These are phyloP conservation scores for Rehmannia glutinosa DNA, from an alignment of 257 asterid species.

Conservation along the genomic window DNA sequence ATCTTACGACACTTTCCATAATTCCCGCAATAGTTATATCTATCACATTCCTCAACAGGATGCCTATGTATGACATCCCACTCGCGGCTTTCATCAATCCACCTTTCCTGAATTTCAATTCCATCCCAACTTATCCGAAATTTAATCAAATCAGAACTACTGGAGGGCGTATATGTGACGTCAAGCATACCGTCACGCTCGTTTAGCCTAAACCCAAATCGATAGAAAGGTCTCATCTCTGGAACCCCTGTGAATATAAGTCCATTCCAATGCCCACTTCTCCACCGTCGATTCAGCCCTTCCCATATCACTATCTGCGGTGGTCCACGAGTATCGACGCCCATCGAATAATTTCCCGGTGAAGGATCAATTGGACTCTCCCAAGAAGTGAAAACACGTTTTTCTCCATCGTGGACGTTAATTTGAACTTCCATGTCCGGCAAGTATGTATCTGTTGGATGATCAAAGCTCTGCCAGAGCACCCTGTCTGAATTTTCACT, in stretches of 20 bases:
- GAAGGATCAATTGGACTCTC: conserved; percentile 52
- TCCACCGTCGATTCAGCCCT: conserved; percentile 56
- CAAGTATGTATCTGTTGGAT: conserved; percentile 59
- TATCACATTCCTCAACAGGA: conserved; percentile 47
- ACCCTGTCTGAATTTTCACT: background rate
- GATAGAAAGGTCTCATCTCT: conserved; percentile 19
- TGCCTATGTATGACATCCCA: conserved; percentile 47
- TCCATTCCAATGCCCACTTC: conserved; percentile 74
- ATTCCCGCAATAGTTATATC: conserved; percentile 57
- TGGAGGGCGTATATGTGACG: conserved; percentile 34
- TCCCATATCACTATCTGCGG: conserved; percentile 83
- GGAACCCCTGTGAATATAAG: conserved; percentile 48
- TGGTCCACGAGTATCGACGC: conserved; percentile 62
- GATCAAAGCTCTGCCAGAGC: conserved; percentile 53
- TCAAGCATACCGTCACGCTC: conserved; percentile 21
- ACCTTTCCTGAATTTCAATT: conserved; percentile 35
- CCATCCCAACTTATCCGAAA: conserved; percentile 48
- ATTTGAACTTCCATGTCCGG: conserved; percentile 50
- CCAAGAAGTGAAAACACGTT: conserved; percentile 55
- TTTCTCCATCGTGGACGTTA: conserved; percentile 21
- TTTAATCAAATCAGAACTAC: conserved; percentile 26
- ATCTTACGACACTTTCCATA: conserved; percentile 41
- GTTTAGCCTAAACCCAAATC: conserved; percentile 46
- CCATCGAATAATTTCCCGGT: conserved; percentile 55
- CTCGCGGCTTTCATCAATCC: conserved; percentile 24